phyloP scores from a whole-genome alignment of 2,329 filamentous ascomycete species.

The Sporothrix euskadiensis region DNA sequence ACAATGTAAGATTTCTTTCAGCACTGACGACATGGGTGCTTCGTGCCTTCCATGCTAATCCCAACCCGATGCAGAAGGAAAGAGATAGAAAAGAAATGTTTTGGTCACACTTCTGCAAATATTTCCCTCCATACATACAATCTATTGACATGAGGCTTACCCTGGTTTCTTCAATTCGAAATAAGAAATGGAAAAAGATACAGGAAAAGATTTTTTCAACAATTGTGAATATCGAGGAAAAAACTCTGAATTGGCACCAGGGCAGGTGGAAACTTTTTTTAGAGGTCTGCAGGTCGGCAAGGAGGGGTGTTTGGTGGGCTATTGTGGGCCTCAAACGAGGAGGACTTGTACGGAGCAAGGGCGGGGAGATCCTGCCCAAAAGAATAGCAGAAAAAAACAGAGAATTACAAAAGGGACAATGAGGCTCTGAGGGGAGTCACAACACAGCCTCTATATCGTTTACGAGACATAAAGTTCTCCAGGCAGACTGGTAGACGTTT shows the following conservation, averaged over 20 bases:
- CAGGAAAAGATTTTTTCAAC: not conserved
- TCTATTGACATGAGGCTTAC: not conserved
- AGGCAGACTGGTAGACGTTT: not conserved
- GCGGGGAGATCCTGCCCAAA: not conserved
- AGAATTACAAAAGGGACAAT: not conserved
- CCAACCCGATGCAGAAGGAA: not conserved
- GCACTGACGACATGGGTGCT: not conserved
- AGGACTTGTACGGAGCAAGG: not conserved
- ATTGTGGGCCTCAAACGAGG: not conserved
- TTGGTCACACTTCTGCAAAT: not conserved
- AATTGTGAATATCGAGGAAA: not conserved
- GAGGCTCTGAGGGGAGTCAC: not conserved
- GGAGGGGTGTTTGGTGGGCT: not conserved
- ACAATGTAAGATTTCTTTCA: not conserved
- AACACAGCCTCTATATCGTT: not conserved
- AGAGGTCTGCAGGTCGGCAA: not conserved
- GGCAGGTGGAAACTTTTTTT: not conserved
- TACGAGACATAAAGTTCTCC: not conserved
- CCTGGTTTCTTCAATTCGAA: not conserved
- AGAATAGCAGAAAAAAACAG: not conserved
- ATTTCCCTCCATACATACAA: not conserved
- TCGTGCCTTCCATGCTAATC: conserved; percentile 6
- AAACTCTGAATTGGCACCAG: conserved; percentile 2
- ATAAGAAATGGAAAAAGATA: not conserved
- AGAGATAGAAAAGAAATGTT: not conserved